Percentiles rank a stretch among this genome's conserved stretches.
Conservation (phyloP, 1,284 basidiomycete genomes). For the Veloporphyrellus conicus region DNA sequence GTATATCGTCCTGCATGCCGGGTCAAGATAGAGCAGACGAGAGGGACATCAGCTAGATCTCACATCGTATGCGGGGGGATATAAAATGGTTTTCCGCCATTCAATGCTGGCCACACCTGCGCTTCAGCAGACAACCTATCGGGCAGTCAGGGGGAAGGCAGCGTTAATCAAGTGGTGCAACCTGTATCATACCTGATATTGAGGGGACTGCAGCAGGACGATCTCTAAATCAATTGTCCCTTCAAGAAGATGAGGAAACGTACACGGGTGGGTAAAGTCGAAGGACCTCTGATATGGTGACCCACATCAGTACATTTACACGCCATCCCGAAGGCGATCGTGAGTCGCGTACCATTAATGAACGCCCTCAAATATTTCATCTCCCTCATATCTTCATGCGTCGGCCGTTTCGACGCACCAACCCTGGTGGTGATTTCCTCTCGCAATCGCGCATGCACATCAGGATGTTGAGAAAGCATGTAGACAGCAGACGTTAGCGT, state of each 20-base stretch:
- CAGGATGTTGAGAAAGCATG: conserved; percentile 49
- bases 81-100: conserved; percentile 24
- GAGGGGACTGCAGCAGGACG: conserved; percentile 38
- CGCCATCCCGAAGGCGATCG: neutral
- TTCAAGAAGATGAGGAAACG: conserved; percentile 13
- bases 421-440: conserved; percentile 49
- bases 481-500: conserved; percentile 53
- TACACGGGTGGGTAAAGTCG: conserved; percentile 59
- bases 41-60: neutral
- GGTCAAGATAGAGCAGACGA: neutral
- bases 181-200: conserved; percentile 38
- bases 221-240: neutral
- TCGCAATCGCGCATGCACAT: conserved; percentile 44
- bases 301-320: conserved; percentile 1
- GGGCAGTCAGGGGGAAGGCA: conserved; percentile 8
- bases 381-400: conserved; percentile 48
- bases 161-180: neutral
- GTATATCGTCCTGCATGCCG: conserved; percentile 19
- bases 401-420: conserved; percentile 42
- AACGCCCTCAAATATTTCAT: conserved; percentile 58
- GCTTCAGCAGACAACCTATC: conserved; percentile 30
- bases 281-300: conserved; percentile 43
- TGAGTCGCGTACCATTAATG: conserved; percentile 47
- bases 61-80: conserved; percentile 22
- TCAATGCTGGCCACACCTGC: conserved; percentile 20